Evolutionary conservation across 140 eudicot species (phyloP).

Genomic region (Flaveria floridana): DNA sequence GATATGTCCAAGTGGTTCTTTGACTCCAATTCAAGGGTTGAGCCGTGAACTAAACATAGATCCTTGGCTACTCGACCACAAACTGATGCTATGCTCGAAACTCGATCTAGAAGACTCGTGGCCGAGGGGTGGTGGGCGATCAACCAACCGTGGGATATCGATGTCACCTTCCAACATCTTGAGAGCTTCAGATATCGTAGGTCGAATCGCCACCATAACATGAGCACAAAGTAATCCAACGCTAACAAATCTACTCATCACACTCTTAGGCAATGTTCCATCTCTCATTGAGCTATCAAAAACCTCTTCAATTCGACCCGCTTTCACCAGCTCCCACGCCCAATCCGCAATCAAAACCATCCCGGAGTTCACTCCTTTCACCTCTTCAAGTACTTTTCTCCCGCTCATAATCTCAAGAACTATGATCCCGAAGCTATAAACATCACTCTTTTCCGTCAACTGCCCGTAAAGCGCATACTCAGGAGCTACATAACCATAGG

Average conservation of each 20-base stretch:
- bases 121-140: slow-evolving; percentile 62
- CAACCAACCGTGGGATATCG: slow-evolving; percentile 55
- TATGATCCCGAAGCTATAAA: slow-evolving; percentile 66
- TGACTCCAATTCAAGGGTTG: slow-evolving; percentile 11
- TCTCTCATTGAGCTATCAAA: slow-evolving; percentile 44
- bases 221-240: slow-evolving; percentile 77
- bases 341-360: slow-evolving; percentile 57
- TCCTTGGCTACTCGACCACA: slow-evolving; percentile 32
- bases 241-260: slow-evolving; percentile 60
- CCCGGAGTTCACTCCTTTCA: slow-evolving; percentile 28
- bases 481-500: slow-evolving; percentile 72
- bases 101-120: slow-evolving; percentile 43
- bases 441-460: slow-evolving; percentile 67
- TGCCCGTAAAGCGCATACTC: slow-evolving; percentile 78
- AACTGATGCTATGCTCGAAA: slow-evolving; percentile 23
- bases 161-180: slow-evolving; percentile 82
- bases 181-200: slow-evolving; percentile 62
- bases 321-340: slow-evolving; percentile 55
- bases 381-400: slow-evolving; percentile 50
- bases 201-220: slow-evolving; percentile 70
- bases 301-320: slow-evolving; percentile 39
- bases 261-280: slow-evolving; percentile 45
- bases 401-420: slow-evolving; percentile 70
- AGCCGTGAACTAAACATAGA: slow-evolving; percentile 22
- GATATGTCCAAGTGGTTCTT: neutral